These are phyloP conservation scores for Kwoniella dejecticola DNA, from an alignment of 768 basidiomycete genomes.

Conservation along the genomic window DNA sequence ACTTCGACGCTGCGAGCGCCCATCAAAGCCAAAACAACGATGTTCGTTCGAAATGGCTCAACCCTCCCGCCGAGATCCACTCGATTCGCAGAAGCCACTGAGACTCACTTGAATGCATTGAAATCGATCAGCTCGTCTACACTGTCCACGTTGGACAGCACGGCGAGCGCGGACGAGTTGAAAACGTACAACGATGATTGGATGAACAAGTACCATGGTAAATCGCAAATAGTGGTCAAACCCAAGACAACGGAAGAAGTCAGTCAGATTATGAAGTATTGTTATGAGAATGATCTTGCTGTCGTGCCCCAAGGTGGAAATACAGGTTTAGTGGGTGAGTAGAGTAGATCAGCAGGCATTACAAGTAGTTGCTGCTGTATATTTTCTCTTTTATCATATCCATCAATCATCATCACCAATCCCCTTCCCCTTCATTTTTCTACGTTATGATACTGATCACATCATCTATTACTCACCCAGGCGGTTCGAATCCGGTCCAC, in stretches of 20 bases:
- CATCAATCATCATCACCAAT: too few species aligned
- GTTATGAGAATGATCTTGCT: slow-evolving; percentile 76
- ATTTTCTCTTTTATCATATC: too few species aligned
- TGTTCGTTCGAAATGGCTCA: slow-evolving; percentile 34
- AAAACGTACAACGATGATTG: slow-evolving; percentile 83
- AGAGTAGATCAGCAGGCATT: not conserved
- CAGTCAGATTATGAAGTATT: slow-evolving; percentile 82
- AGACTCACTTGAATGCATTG: slow-evolving; percentile 51
- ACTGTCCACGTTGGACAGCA: slow-evolving; percentile 53
- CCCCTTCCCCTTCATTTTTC: too few species aligned
- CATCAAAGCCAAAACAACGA: not conserved
- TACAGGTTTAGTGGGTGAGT: slow-evolving; percentile 85
- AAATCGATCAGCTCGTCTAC: slow-evolving; percentile 52
- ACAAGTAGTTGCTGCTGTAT: too few species aligned
- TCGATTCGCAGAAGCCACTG: slow-evolving; percentile 45
- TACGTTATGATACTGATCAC: not conserved
- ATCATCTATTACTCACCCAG: slow-evolving; percentile 23
- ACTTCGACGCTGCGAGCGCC: not conserved
- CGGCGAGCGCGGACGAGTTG: slow-evolving; percentile 62
- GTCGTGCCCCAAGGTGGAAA: slow-evolving; percentile 98
- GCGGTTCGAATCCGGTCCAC: slow-evolving; percentile 80
- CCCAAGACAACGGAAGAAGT: slow-evolving; percentile 87
- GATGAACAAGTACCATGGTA: slow-evolving; percentile 94
- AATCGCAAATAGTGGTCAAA: slow-evolving; percentile 78
- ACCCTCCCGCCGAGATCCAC: slow-evolving; percentile 43